Evolutionary conservation across 1,284 basidiomycete genomes (phyloP).

Genomic region (Cutaneotrichosporon sp.): DNA sequence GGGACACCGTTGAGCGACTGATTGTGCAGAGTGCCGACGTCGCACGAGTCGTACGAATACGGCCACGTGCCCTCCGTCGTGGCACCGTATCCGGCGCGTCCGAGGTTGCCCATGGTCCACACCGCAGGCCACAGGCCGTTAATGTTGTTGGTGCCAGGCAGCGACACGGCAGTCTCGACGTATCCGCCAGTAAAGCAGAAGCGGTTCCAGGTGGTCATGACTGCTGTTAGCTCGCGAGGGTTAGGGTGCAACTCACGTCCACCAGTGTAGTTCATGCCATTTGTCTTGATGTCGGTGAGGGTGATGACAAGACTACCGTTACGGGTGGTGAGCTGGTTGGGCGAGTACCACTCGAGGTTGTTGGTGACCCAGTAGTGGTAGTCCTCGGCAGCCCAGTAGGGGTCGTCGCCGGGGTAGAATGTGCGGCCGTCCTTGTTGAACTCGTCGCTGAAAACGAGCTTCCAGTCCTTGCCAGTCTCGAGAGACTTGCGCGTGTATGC

Average conservation of each 20-base stretch:
- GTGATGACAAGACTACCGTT: slow-evolving; percentile 73
- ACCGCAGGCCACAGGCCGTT: slow-evolving; percentile 64
- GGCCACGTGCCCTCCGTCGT: slow-evolving; percentile 52
- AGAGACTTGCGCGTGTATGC: slow-evolving; percentile 56
- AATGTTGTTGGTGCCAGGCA: slow-evolving; percentile 66
- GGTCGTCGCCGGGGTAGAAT: slow-evolving; percentile 55
- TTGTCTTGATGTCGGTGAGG: slow-evolving; percentile 52
- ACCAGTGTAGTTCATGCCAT: slow-evolving; percentile 72
- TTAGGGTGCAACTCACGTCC: slow-evolving; percentile 48
- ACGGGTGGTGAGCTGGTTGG: slow-evolving; percentile 53
- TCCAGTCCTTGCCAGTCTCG: slow-evolving; percentile 65
- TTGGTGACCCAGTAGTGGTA: slow-evolving; percentile 64
- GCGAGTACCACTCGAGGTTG: slow-evolving; percentile 62
- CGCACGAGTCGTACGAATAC: slow-evolving; percentile 53
- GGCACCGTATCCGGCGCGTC: slow-evolving; percentile 51
- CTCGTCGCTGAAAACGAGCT: slow-evolving; percentile 87
- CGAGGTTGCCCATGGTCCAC: slow-evolving; percentile 52
- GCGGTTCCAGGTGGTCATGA: slow-evolving; percentile 69
- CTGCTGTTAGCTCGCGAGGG: neutral
- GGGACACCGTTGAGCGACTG: slow-evolving; percentile 48
- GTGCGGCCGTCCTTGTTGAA: slow-evolving; percentile 69
- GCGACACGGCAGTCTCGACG: slow-evolving; percentile 64
- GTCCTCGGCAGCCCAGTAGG: slow-evolving; percentile 55
- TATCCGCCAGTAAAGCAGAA: slow-evolving; percentile 86
- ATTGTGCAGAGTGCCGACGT: slow-evolving; percentile 55